phyloP scores from a whole-genome alignment of 305 asterid species.

The Fraxinus baroniana region DNA sequence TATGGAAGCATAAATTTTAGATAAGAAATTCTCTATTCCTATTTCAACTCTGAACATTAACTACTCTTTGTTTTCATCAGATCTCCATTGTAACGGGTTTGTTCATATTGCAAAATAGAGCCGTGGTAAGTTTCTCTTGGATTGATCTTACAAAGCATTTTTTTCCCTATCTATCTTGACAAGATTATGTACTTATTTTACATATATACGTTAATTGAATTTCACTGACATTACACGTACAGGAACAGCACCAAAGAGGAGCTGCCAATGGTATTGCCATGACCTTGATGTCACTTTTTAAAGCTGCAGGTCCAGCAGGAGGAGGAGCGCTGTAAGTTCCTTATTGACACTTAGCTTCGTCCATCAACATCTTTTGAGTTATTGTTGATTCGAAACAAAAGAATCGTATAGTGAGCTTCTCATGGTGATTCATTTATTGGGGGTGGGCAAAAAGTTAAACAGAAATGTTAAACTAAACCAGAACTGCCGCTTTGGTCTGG shows the following conservation, averaged over 20 bases:
- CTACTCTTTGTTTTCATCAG: conserved; percentile 34
- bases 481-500: background rate
- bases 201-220: background rate
- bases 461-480: background rate
- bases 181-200: background rate
- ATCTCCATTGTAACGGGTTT: conserved; percentile 71
- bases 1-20: background rate
- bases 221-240: background rate
- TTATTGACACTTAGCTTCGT: background rate
- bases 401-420: background rate
- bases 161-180: background rate
- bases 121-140: conserved; percentile 62
- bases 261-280: conserved; percentile 83
- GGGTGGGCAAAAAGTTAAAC: background rate
- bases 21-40: background rate
- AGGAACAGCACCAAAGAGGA: conserved; percentile 79
- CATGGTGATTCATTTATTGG: background rate
- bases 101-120: conserved; percentile 74
- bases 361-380: background rate
- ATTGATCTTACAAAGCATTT: background rate
- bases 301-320: conserved; percentile 75
- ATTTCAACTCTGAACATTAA: background rate
- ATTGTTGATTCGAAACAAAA: background rate
- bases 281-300: conserved; percentile 66
- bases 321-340: conserved; percentile 78